Evolutionary conservation across 2,329 filamentous ascomycete genomes (phyloP).

Genomic region (Camillea tinctor): DNA sequence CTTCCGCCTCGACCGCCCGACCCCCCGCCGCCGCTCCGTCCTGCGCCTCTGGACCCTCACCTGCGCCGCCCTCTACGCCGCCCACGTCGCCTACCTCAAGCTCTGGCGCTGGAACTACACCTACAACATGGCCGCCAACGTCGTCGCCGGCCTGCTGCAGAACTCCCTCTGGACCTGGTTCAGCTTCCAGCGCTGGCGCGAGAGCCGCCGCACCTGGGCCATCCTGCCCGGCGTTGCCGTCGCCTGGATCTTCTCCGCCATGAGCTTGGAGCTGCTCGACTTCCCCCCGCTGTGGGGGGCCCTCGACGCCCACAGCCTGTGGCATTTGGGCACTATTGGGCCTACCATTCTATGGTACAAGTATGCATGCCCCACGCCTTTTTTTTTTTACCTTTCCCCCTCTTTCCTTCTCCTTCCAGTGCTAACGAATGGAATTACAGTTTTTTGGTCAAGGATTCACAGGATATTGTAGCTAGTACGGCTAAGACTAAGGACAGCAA

Average conservation of each 20-base stretch:
- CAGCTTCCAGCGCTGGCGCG: slow-evolving; percentile 70
- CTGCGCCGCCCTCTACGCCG: slow-evolving; percentile 68
- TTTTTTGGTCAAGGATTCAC: slow-evolving; percentile 82
- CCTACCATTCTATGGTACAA: slow-evolving; percentile 92
- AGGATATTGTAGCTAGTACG: slow-evolving; percentile 71
- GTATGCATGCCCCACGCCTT: slow-evolving; percentile 64
- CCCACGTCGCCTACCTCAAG: slow-evolving; percentile 81
- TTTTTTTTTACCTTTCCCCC: background rate
- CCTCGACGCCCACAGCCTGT: slow-evolving; percentile 90
- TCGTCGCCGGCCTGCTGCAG: slow-evolving; percentile 74
- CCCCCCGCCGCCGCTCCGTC: slow-evolving; percentile 44
- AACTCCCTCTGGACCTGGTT: slow-evolving; percentile 87
- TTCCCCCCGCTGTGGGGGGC: slow-evolving; percentile 81
- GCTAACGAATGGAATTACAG: slow-evolving; percentile 45
- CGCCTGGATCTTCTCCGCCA: slow-evolving; percentile 85
- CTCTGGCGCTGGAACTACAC: slow-evolving; percentile 90
- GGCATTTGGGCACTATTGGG: slow-evolving; percentile 90
- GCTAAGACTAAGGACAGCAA: slow-evolving; percentile 60
- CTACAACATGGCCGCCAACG: slow-evolving; percentile 97
- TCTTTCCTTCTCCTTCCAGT: background rate
- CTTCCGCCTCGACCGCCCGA: slow-evolving; percentile 71
- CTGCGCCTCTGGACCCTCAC: slow-evolving; percentile 73
- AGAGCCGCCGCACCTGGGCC: slow-evolving; percentile 73
- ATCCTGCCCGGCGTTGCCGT: slow-evolving; percentile 89
- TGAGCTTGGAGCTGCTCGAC: slow-evolving; percentile 94